Percentiles rank a stretch among this genome's conserved stretches.
These are phyloP conservation scores for Backusella parvicylindrica DNA, from an alignment of 192 early-diverging fungal species.

Conservation along the genomic window DNA sequence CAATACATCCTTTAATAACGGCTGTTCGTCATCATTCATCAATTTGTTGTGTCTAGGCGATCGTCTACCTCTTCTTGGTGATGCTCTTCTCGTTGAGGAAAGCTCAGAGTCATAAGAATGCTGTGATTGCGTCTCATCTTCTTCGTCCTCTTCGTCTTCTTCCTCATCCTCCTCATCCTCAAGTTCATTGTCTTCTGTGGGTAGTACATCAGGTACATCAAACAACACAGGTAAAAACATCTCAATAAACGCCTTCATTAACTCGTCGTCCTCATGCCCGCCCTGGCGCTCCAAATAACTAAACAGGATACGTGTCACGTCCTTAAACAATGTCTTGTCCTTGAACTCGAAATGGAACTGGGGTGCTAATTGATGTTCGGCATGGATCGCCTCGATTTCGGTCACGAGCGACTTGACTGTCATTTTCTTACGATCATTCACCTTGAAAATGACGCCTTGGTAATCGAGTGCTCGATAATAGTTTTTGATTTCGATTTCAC, in stretches of 20 bases:
- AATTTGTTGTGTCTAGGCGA: background rate
- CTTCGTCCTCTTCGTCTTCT: constrained; percentile 13
- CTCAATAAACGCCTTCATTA: constrained; percentile 70
- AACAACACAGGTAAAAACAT: constrained; percentile 73
- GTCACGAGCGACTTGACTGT: constrained; percentile 69
- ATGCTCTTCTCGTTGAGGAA: background rate
- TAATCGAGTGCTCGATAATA: constrained; percentile 95
- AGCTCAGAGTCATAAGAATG: constrained; percentile 20
- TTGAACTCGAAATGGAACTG: constrained; percentile 80
- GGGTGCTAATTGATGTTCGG: constrained; percentile 53
- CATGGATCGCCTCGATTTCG: constrained; percentile 84
- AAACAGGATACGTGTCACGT: constrained; percentile 71
- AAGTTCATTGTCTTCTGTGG: background rate
- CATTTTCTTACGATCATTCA: constrained; percentile 75
- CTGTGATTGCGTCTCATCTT: constrained; percentile 31
- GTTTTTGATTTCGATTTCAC: constrained; percentile 90
- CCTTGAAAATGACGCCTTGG: constrained; percentile 88
- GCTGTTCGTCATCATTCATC: constrained; percentile 14
- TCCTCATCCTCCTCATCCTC: constrained; percentile 23
- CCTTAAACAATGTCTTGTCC: constrained; percentile 68
- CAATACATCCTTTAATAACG: constrained; percentile 27
- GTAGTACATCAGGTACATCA: constrained; percentile 32
- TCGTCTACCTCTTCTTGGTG: background rate
- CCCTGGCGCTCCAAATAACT: constrained; percentile 59
- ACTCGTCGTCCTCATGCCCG: constrained; percentile 59